A percentile compares a stretch with the other conserved stretches of the same genome.
Conservation (phyloP, 1,139 yeast genomes). For the Petasospora rhodanensis region DNA sequence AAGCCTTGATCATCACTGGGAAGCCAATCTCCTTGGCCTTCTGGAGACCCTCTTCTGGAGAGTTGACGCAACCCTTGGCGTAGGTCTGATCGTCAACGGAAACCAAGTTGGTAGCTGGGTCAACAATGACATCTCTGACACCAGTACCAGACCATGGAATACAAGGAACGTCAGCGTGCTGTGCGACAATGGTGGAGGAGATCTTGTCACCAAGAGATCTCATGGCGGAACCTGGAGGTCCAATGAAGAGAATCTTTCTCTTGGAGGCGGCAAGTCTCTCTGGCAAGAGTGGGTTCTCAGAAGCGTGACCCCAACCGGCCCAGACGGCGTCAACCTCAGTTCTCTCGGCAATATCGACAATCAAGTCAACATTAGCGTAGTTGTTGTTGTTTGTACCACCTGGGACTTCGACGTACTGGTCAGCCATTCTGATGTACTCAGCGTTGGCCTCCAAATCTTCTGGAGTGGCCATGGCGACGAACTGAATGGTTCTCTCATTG, state of each 20-base stretch:
- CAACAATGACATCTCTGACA: slow-evolving; percentile 73
- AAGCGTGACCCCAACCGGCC: slow-evolving; percentile 99
- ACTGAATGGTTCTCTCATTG: slow-evolving; percentile 87
- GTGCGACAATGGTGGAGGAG: slow-evolving; percentile 96
- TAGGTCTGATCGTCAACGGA: slow-evolving; percentile 83
- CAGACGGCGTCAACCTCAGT: slow-evolving; percentile 97
- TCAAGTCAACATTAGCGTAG: slow-evolving; percentile 95
- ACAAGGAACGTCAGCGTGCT: slow-evolving; percentile 96
- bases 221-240: slow-evolving; percentile 99
- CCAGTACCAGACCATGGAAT: slow-evolving; percentile 99
- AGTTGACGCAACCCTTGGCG: slow-evolving; percentile 78
- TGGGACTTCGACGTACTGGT: slow-evolving; percentile 95
- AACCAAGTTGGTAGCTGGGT: slow-evolving; percentile 67
- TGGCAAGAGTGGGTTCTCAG: slow-evolving; percentile 93
- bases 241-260: slow-evolving; percentile 84
- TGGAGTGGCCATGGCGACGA: slow-evolving; percentile 98
- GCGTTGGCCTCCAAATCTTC: slow-evolving; percentile 97
- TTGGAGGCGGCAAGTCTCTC: slow-evolving; percentile 90
- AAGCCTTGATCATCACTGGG: slow-evolving; percentile 95
- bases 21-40: slow-evolving; percentile 87
- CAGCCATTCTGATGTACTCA: slow-evolving; percentile 98
- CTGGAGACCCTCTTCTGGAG: slow-evolving; percentile 82
- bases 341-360: slow-evolving; percentile 96
- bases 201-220: slow-evolving; percentile 98
- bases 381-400: slow-evolving; percentile 99